Conservation (phyloP, 129 eudicot species). For the Cynara cardunculus region DNA sequence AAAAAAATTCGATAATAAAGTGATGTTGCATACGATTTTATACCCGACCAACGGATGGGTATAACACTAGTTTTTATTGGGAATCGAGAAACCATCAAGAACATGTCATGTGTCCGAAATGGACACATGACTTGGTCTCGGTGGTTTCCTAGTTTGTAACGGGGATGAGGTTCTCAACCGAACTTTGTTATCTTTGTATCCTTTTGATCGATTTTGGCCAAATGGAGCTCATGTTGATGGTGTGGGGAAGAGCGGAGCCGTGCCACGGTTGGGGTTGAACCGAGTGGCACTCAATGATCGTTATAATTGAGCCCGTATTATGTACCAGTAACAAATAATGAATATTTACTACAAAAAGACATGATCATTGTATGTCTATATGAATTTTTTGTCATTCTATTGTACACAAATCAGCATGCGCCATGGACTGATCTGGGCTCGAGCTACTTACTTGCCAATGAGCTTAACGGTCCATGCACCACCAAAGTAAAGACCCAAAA, state of each 20-base stretch:
- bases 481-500: conserved; percentile 88
- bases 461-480: conserved; percentile 91
- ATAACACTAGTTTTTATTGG: no score
- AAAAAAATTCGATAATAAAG: no score
- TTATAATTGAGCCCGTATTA: conserved; percentile 16
- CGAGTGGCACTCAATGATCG: background rate
- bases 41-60: no score
- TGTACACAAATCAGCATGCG: background rate
- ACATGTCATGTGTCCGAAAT: no score
- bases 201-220: no score
- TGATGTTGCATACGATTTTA: no score
- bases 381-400: conserved; percentile 19
- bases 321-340: conserved; percentile 26
- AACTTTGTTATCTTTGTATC: no score
- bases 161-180: no score
- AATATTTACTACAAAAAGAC: conserved; percentile 25
- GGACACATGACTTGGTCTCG: no score
- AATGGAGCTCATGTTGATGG: no score
- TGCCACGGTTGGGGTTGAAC: background rate
- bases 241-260: background rate
- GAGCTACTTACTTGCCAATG: conserved; percentile 53
- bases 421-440: conserved; percentile 1
- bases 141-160: no score
- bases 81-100: no score
- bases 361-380: conserved; percentile 22